Conservation (phyloP, 2,329 filamentous ascomycete genomes). For the Volutella citrinella region DNA sequence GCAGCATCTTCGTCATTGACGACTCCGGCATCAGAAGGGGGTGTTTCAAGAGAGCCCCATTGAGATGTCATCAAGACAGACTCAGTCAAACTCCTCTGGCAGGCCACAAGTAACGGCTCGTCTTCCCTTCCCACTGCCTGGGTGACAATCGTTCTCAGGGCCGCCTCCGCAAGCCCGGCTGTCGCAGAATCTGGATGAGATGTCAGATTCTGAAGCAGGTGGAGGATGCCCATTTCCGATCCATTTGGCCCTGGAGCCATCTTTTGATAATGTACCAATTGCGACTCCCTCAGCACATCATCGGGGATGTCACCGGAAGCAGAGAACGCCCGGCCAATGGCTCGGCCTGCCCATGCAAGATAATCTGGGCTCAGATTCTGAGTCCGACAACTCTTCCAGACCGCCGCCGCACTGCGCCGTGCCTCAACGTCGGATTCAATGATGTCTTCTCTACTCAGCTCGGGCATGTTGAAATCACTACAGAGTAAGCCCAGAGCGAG, state of each 20-base stretch:
- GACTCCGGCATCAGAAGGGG: constrained; percentile 47
- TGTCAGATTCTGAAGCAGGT: constrained; percentile 59
- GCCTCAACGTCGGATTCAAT: constrained; percentile 66
- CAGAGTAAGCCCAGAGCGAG: constrained; percentile 73
- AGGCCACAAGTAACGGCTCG: constrained; percentile 46
- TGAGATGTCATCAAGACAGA: constrained; percentile 52
- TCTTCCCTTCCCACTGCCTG: constrained; percentile 47
- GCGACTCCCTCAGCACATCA: constrained; percentile 59
- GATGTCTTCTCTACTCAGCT: constrained; percentile 53
- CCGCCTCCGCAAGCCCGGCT: constrained; percentile 59
- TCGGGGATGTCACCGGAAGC: constrained; percentile 66
- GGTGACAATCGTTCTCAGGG: constrained; percentile 55
- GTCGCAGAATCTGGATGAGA: constrained; percentile 53
- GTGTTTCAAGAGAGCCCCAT: constrained; percentile 54
- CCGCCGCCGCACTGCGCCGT: constrained; percentile 56
- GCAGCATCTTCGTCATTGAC: constrained; percentile 17
- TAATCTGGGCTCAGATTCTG: constrained; percentile 65
- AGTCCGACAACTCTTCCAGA: constrained; percentile 76
- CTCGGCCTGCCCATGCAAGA: constrained; percentile 78
- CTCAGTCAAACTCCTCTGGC: constrained; percentile 49
- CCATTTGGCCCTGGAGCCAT: constrained; percentile 45
- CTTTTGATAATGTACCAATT: constrained; percentile 48
- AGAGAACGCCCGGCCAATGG: constrained; percentile 80
- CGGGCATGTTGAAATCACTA: constrained; percentile 63
- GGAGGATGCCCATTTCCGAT: constrained; percentile 63